Conservation (phyloP, 2,329 filamentous ascomycete species). For the Berkeleyomyces rouxiae region DNA sequence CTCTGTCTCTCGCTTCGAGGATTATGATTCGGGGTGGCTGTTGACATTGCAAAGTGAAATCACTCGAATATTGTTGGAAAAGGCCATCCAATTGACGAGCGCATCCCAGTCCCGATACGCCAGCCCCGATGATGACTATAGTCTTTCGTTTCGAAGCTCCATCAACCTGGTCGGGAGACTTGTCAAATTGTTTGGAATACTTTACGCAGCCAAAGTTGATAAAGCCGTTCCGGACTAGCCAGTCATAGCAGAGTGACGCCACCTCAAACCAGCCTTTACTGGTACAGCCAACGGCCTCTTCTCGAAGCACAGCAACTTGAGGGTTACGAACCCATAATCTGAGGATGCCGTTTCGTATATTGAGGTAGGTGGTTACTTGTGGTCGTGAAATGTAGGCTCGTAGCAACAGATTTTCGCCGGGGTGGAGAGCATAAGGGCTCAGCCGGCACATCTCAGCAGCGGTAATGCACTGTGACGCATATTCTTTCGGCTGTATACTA, state of each 20-base stretch:
- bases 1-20: conserved; percentile 69
- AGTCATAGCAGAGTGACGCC: conserved; percentile 78
- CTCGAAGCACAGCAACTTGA: conserved; percentile 59
- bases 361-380: conserved; percentile 89
- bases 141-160: conserved; percentile 42
- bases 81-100: conserved; percentile 81
- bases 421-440: conserved; percentile 76
- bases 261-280: conserved; percentile 79
- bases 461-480: conserved; percentile 79
- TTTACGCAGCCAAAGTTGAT: conserved; percentile 86
- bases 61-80: conserved; percentile 60
- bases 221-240: conserved; percentile 78
- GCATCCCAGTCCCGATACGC: conserved; percentile 84
- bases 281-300: conserved; percentile 82
- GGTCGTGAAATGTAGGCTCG: conserved; percentile 67
- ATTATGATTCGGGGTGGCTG: conserved; percentile 58
- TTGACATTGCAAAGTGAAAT: conserved; percentile 48
- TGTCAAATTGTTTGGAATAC: conserved; percentile 24
- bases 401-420: conserved; percentile 66
- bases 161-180: conserved; percentile 31
- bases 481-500: conserved; percentile 54
- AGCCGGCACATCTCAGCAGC: conserved; percentile 81
- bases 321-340: conserved; percentile 81
- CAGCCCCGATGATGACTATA: conserved; percentile 76
- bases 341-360: conserved; percentile 87